Percentiles rank a stretch among this genome's conserved stretches.
Evolutionary conservation across 192 early-diverging fungal genomes (phyloP).

Genomic region (Umbelopsis ramanniana): DNA sequence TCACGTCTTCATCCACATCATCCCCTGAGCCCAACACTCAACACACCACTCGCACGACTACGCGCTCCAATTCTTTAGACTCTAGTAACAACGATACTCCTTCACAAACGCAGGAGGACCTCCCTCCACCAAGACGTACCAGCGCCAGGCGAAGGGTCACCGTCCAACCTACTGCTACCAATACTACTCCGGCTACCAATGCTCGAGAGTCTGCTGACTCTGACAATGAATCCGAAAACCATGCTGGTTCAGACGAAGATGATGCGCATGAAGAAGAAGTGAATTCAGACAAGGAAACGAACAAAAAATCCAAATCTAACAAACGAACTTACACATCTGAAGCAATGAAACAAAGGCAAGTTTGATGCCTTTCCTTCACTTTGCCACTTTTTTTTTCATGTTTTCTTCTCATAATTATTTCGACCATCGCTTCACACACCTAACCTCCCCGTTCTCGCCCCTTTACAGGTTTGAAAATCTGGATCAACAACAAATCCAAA

Average conservation of each 20-base stretch:
- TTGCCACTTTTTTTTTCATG: not conserved
- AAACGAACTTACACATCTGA: slow-evolving; percentile 12
- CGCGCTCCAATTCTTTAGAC: slow-evolving; percentile 24
- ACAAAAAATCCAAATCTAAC: slow-evolving; percentile 11
- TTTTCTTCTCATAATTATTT: not conserved
- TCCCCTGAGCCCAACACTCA: slow-evolving; percentile 1
- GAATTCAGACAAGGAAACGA: slow-evolving; percentile 13
- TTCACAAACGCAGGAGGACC: slow-evolving; percentile 16
- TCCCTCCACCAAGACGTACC: slow-evolving; percentile 20
- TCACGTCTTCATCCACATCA: slow-evolving; percentile 18
- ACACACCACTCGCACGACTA: slow-evolving; percentile 3
- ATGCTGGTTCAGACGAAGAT: slow-evolving; percentile 6
- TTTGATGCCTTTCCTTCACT: not conserved
- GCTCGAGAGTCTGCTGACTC: slow-evolving; percentile 15
- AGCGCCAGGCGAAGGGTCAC: slow-evolving; percentile 6
- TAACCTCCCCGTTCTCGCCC: not conserved
- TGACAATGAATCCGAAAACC: slow-evolving; percentile 9
- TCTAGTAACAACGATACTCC: slow-evolving; percentile 17
- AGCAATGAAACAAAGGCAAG: slow-evolving; percentile 4
- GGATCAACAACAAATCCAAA: slow-evolving; percentile 14
- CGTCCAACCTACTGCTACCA: not conserved
- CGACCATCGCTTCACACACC: not conserved
- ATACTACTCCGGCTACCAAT: not conserved
- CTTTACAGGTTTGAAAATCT: slow-evolving; percentile 11
- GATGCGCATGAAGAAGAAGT: not conserved